Percentiles rank a stretch among this genome's conserved stretches.
Evolutionary conservation across 257 asterid species (phyloP).

Genomic region (Penstemon davidsonii): DNA sequence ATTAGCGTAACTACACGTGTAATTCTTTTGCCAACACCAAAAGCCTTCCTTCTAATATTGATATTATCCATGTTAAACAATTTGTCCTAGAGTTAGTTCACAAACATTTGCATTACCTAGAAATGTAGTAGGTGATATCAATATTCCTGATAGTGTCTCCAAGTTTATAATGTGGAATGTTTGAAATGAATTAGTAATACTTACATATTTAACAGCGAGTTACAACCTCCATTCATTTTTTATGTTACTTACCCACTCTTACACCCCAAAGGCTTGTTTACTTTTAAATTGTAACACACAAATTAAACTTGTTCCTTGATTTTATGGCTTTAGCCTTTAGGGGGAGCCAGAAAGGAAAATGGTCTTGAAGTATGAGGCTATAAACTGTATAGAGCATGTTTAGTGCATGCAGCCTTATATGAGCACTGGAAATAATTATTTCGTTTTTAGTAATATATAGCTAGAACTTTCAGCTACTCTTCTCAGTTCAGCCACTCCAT

Average conservation of each 20-base stretch:
- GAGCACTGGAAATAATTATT: background rate
- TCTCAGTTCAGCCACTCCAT: background rate
- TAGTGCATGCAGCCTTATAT: background rate
- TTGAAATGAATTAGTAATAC: too few species aligned
- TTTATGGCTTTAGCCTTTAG: too few species aligned
- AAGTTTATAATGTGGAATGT: too few species aligned
- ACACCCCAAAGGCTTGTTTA: background rate
- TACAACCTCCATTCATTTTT: background rate
- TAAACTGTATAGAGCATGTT: background rate
- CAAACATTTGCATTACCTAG: background rate
- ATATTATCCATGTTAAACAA: background rate
- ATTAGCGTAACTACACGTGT: background rate
- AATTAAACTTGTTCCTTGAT: background rate
- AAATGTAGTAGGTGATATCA: background rate
- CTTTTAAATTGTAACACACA: background rate
- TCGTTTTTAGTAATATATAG: background rate
- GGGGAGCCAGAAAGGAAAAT: too few species aligned
- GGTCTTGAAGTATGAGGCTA: background rate
- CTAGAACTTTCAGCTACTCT: background rate
- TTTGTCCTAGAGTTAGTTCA: background rate
- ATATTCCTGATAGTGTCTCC: background rate
- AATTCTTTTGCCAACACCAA: background rate
- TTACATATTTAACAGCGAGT: background rate
- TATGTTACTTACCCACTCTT: background rate
- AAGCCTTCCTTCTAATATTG: background rate